These are phyloP conservation scores for Penicillium sp. DNA, from an alignment of 2,329 filamentous ascomycete species.

Conservation along the genomic window DNA sequence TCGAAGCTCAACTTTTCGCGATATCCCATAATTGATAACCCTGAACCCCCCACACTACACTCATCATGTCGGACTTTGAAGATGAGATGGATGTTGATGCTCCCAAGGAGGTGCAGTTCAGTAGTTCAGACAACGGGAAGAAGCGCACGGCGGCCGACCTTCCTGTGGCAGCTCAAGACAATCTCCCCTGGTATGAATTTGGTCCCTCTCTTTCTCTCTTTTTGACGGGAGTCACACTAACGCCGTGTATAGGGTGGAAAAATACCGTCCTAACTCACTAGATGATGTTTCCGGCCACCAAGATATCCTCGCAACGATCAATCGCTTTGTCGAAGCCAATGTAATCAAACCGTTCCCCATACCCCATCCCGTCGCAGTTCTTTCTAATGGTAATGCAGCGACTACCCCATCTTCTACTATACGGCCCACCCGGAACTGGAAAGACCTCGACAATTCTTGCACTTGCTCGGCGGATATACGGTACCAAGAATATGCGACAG, in stretches of 20 bases:
- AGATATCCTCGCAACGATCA: constrained; percentile 96
- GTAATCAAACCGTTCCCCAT: too few relatives aligned
- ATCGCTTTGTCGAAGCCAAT: constrained; percentile 95
- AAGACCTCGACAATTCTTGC: constrained; percentile 97
- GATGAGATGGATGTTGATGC: constrained; percentile 74
- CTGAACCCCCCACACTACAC: background rate
- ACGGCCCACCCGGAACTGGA: constrained; percentile 93
- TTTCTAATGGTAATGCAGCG: constrained; percentile 53
- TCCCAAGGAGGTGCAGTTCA: constrained; percentile 64
- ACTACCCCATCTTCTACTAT: constrained; percentile 92
- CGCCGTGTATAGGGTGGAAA: constrained; percentile 74
- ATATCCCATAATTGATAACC: too few relatives aligned
- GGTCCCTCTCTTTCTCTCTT: too few relatives aligned
- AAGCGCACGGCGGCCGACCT: constrained; percentile 92
- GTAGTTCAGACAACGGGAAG: constrained; percentile 74
- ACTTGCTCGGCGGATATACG: constrained; percentile 90
- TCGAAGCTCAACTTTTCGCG: constrained; percentile 25
- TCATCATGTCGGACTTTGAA: constrained; percentile 58
- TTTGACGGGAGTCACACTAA: constrained; percentile 14
- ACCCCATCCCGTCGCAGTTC: too few relatives aligned
- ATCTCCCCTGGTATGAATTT: constrained; percentile 75
- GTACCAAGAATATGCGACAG: constrained; percentile 87
- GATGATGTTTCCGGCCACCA: constrained; percentile 95
- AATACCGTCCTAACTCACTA: constrained; percentile 87
- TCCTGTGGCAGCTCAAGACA: constrained; percentile 91